Conservation (phyloP, 202 grass and related monocot species). For the Zizania palustris region DNA sequence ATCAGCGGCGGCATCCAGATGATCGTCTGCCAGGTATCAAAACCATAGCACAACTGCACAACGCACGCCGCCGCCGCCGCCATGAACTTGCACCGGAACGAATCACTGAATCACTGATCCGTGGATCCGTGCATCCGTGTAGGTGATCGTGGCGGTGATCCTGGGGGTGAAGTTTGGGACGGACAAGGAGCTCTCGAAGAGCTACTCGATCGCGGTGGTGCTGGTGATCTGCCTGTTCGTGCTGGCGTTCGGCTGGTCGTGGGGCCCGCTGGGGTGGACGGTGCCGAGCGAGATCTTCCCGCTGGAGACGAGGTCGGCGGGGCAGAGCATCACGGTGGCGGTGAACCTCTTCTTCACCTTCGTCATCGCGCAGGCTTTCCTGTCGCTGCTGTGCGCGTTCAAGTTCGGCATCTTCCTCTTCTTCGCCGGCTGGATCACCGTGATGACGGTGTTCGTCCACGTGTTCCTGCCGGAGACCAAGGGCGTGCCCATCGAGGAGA, state of each 20-base stretch:
- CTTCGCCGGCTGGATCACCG: slow-evolving; percentile 81
- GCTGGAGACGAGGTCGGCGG: slow-evolving; percentile 84
- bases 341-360: slow-evolving; percentile 93
- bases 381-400: slow-evolving; percentile 71
- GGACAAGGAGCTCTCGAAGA: slow-evolving; percentile 73
- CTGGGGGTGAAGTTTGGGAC: slow-evolving; percentile 70
- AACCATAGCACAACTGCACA: background rate
- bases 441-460: slow-evolving; percentile 79
- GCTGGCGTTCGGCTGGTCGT: slow-evolving; percentile 85
- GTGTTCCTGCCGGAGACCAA: slow-evolving; percentile 91
- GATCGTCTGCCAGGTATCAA: slow-evolving; percentile 65
- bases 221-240: slow-evolving; percentile 88
- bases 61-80: background rate
- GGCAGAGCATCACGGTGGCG: slow-evolving; percentile 94
- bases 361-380: slow-evolving; percentile 77
- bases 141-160: slow-evolving; percentile 89
- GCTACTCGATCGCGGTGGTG: slow-evolving; percentile 79
- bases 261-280: slow-evolving; percentile 92
- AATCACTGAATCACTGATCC: background rate
- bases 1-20: slow-evolving; percentile 80
- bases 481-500: slow-evolving; percentile 96
- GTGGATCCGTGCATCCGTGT: background rate
- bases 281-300: slow-evolving; percentile 98
- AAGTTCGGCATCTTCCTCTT: slow-evolving; percentile 97
- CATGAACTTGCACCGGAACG: background rate